These are phyloP conservation scores for Aspergillus ruber DNA, from an alignment of 2,329 filamentous ascomycete species.

Conservation along the genomic window DNA sequence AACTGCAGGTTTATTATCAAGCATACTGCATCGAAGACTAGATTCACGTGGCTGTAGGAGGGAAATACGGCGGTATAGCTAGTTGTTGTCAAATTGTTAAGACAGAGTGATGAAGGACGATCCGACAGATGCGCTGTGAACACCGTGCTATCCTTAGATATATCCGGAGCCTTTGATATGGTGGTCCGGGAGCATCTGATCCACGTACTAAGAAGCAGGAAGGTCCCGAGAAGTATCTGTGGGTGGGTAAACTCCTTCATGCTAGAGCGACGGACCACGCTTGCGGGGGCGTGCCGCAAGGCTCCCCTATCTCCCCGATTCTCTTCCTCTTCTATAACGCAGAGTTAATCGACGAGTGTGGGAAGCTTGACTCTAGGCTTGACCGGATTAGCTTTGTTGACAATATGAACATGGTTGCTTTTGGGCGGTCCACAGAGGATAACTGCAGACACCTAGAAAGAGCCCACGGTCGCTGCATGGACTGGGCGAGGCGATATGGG, in stretches of 20 bases:
- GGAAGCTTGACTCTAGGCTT: background rate
- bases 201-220: background rate
- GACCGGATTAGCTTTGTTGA: constrained; percentile 6
- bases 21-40: constrained; percentile 39
- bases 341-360: constrained; percentile 15
- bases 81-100: constrained; percentile 41
- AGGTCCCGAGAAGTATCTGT: background rate
- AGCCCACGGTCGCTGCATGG: background rate
- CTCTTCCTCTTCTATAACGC: constrained; percentile 23
- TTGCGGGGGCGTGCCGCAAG: constrained; percentile 16
- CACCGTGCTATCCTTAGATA: background rate
- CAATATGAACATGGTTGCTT: constrained; percentile 3
- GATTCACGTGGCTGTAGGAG: constrained; percentile 53
- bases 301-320: constrained; percentile 18
- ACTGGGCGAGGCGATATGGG: constrained; percentile 2
- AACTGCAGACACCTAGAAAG: constrained; percentile 1
- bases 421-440: background rate
- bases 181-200: background rate
- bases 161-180: background rate
- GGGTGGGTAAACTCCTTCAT: constrained; percentile 1
- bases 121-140: background rate
- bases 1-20: constrained; percentile 47
- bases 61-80: constrained; percentile 63
- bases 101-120: constrained; percentile 24
- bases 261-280: background rate